Base-by-base conservation (phyloP, 2,329 filamentous ascomycete genomes). In the Sporothrix luriei region DNA sequence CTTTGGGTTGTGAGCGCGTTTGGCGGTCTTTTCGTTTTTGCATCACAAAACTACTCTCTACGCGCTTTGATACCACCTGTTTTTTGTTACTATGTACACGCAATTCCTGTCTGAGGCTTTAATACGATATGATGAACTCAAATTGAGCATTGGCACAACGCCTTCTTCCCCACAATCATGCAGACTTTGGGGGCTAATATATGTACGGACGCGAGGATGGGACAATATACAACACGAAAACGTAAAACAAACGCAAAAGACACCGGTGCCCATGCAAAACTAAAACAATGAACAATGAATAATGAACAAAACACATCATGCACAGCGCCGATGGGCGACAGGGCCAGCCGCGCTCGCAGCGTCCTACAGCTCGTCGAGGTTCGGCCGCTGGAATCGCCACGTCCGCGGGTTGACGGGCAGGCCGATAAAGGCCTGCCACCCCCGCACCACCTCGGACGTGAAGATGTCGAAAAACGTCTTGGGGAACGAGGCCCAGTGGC, bases 401-500 rank as follows among this genome's bases (percentile, higher is more conserved):
- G 75, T 79, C 69, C 85, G 79, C 0, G 82, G 83, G 4, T 75
- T 76, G 19, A 87, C 80, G 1, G 85, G 85, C 61, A 87, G 77
- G 19, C 85, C 85, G 21, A 87, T 77, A 74, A 83, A 88, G 71
- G 77, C 81, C 71, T 84, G 82, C 78, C 80, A 85, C 7, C 84
- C 73, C 3, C 85, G 82, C 19, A 76, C 71, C 3, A 81, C 66
- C 74, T 87, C 85, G 0, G 80, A 79, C 3, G 77, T 74, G n/a
- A 82, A 16, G 40, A 87, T 81, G 14, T 79, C 66, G 74, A 77
- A 84, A 0, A 91, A 69, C 72, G 85, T 85, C 59, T 79, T 82
- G 0, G 94, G 94, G 62, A 93, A 82, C 26, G 83, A 80, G 6
- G 88, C 68, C 92, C 93, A 99, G 71, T 87, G 86, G 73, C 78